Percentiles rank a stretch among this genome's conserved stretches.
These are phyloP conservation scores for Fusarium nanum DNA, from an alignment of 2,329 filamentous ascomycete species.

Conservation along the genomic window DNA sequence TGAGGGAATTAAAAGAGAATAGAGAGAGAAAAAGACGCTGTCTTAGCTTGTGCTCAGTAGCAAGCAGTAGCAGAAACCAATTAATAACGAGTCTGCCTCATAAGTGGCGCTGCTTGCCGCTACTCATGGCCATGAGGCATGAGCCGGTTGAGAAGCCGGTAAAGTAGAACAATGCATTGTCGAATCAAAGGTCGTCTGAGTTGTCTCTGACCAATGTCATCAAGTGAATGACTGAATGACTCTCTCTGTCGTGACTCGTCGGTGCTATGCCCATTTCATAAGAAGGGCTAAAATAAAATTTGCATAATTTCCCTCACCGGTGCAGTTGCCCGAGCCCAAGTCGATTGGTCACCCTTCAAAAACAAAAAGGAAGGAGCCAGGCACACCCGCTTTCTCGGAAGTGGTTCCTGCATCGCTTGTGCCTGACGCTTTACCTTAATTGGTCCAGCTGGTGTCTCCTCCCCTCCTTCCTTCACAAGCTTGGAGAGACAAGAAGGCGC, in stretches of 20 bases:
- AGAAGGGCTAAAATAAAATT: conserved; percentile 44
- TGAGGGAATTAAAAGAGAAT: conserved; percentile 37
- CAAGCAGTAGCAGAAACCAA: neutral
- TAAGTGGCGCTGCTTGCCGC: conserved; percentile 25
- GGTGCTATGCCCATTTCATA: conserved; percentile 14
- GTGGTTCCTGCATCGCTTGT: conserved; percentile 44
- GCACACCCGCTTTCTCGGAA: conserved; percentile 32
- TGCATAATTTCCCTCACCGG: conserved; percentile 46
- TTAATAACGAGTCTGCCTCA: conserved; percentile 1
- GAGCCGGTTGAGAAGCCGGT: conserved; percentile 1
- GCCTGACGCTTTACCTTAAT: conserved; percentile 41
- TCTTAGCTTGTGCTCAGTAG: conserved; percentile 1
- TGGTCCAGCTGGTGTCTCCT: neutral
- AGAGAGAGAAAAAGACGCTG: conserved; percentile 10
- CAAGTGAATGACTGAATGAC: neutral
- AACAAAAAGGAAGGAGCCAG: conserved; percentile 10
- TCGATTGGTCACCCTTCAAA: conserved; percentile 4
- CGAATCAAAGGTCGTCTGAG: neutral
- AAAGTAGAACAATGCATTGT: conserved; percentile 13
- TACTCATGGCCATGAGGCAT: conserved; percentile 10
- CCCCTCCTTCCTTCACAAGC: neutral
- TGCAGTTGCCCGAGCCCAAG: neutral
- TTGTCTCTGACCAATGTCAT: conserved; percentile 21
- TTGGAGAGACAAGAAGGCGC: neutral
- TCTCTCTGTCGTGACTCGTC: conserved; percentile 15